phyloP scores from a whole-genome alignment of 1,284 basidiomycete genomes.

The Apiotrichum gamsii region DNA sequence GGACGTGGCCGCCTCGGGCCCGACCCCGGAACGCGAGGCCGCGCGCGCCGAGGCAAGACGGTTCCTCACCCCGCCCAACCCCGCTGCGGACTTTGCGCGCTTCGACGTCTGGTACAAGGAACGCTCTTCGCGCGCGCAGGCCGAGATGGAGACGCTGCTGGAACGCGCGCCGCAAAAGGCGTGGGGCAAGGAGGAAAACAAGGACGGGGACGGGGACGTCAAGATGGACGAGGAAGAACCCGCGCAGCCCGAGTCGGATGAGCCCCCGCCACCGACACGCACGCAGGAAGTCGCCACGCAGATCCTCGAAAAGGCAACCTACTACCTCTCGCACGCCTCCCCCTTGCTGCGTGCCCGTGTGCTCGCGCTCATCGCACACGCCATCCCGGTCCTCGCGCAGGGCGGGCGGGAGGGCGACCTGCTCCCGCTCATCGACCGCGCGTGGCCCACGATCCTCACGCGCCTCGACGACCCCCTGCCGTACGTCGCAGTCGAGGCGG shows the following conservation, averaged over 20 bases:
- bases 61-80: conserved; percentile 36
- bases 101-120: conserved; percentile 62
- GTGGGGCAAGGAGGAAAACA: conserved; percentile 33
- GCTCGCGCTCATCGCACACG: conserved; percentile 62
- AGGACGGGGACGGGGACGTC: not conserved
- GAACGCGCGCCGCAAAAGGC: conserved; percentile 57
- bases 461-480: conserved; percentile 65
- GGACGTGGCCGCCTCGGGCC: conserved; percentile 52
- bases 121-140: conserved; percentile 47
- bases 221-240: conserved; percentile 21
- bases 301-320: conserved; percentile 76
- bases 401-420: conserved; percentile 57
- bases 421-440: conserved; percentile 71
- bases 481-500: conserved; percentile 70
- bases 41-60: conserved; percentile 42
- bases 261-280: conserved; percentile 56
- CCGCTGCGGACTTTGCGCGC: conserved; percentile 41
- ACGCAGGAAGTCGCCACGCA: conserved; percentile 69
- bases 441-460: conserved; percentile 84
- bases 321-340: conserved; percentile 80
- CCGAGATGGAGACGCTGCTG: conserved; percentile 51
- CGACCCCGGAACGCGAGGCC: conserved; percentile 18
- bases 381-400: conserved; percentile 63
- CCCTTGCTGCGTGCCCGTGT: conserved; percentile 75
- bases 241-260: conserved; percentile 7